Conservation (phyloP, 371 early-diverging fungal genomes). For the Syncephalastrum monosporum region DNA sequence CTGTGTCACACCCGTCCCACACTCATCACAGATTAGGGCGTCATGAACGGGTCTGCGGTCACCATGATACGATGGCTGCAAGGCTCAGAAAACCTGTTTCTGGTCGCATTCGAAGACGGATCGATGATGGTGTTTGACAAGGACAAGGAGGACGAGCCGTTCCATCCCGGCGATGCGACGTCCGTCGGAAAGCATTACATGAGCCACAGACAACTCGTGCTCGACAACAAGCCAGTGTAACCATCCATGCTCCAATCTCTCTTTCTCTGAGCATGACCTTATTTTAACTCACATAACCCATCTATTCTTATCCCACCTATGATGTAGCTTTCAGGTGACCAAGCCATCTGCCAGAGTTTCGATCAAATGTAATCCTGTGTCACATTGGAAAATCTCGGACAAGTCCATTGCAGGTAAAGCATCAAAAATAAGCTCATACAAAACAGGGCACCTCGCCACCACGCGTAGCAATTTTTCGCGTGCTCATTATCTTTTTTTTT, state of each 20-base stretch:
- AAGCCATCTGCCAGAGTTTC: slow-evolving; percentile 45
- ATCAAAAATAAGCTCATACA: neutral
- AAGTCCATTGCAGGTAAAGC: slow-evolving; percentile 63
- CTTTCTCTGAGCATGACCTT: slow-evolving; percentile 1
- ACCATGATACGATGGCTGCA: slow-evolving; percentile 91
- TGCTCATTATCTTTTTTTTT: neutral
- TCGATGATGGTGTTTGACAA: slow-evolving; percentile 84
- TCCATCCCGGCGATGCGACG: slow-evolving; percentile 31
- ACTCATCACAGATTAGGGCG: slow-evolving; percentile 41
- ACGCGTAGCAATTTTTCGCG: neutral
- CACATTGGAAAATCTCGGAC: slow-evolving; percentile 68
- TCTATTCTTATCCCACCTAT: neutral
- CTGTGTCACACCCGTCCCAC: too few relatives aligned
- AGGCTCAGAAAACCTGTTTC: slow-evolving; percentile 80
- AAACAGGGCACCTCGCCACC: neutral
- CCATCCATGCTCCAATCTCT: neutral
- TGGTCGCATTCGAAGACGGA: slow-evolving; percentile 83
- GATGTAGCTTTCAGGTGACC: slow-evolving; percentile 56
- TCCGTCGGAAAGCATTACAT: slow-evolving; percentile 10
- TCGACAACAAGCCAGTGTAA: slow-evolving; percentile 5
- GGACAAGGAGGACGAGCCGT: slow-evolving; percentile 75
- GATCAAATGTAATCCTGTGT: slow-evolving; percentile 70
- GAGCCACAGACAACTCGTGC: slow-evolving; percentile 4
- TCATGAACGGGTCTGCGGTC: slow-evolving; percentile 69
- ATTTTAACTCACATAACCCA: slow-evolving; percentile 1